These are phyloP conservation scores for Buddleja alternifolia DNA, from an alignment of 257 asterid species.

Conservation along the genomic window DNA sequence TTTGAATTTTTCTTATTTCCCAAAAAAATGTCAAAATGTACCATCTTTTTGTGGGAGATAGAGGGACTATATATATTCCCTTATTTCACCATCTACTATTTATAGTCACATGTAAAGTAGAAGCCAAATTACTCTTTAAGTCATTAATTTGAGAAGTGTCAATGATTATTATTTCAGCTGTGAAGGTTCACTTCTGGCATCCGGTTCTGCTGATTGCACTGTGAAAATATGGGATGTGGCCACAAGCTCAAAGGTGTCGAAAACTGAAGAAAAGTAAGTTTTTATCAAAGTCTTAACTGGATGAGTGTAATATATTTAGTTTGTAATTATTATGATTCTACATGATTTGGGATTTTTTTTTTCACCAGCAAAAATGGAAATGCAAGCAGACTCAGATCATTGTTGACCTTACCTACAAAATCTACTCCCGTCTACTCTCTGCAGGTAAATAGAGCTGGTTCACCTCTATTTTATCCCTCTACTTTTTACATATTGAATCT, in stretches of 20 bases:
- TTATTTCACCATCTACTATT: conserved; percentile 11
- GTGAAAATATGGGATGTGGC: conserved; percentile 97
- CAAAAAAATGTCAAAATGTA: too few relatives aligned
- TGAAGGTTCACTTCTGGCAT: conserved; percentile 98
- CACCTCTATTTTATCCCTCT: neutral
- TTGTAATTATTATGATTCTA: neutral
- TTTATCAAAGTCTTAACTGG: neutral
- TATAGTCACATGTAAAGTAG: neutral
- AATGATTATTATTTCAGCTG: conserved; percentile 54
- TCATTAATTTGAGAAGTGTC: conserved; percentile 10
- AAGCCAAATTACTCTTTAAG: conserved; percentile 19
- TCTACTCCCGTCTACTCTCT: conserved; percentile 61
- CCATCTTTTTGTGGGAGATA: too few relatives aligned
- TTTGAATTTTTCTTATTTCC: too few relatives aligned
- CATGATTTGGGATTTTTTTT: neutral
- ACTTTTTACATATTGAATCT: neutral
- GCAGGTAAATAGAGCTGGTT: conserved; percentile 41
- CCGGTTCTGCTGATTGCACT: conserved; percentile 99
- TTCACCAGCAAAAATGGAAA: conserved; percentile 64
- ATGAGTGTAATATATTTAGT: neutral
- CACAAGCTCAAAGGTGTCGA: conserved; percentile 69
- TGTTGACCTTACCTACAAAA: conserved; percentile 51
- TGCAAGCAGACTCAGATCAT: conserved; percentile 67
- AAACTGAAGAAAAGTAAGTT: conserved; percentile 79
- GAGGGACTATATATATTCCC: neutral